These are phyloP conservation scores for Teratosphaeria pseudoeucalypti DNA, from an alignment of 2,329 filamentous ascomycete genomes.

Conservation along the genomic window DNA sequence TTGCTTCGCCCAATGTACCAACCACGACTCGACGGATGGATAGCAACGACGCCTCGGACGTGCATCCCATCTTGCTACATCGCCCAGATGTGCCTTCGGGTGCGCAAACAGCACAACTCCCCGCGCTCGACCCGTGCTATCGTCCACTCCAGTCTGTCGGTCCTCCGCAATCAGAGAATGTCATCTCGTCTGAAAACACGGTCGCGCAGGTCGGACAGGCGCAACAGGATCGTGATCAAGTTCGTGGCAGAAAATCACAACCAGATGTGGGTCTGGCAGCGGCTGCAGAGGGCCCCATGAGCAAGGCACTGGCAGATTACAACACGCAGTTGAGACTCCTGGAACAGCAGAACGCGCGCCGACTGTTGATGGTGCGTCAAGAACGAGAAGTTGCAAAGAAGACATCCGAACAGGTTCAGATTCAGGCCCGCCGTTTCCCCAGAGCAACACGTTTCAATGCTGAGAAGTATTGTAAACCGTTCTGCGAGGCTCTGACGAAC, in stretches of 20 bases:
- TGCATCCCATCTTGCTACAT: conserved; percentile 1
- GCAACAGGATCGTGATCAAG: not conserved
- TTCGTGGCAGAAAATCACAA: not conserved
- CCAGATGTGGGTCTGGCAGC: no score
- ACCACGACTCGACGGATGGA: not conserved
- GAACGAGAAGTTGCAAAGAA: not conserved
- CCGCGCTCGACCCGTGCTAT: not conserved
- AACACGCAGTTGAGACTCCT: conserved; percentile 76
- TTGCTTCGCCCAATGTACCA: conserved; percentile 1
- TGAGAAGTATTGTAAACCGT: conserved; percentile 21
- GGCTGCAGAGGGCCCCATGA: not conserved
- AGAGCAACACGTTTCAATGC: conserved; percentile 20
- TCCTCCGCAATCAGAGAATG: not conserved
- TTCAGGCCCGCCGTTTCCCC: conserved; percentile 1
- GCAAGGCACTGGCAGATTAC: conserved; percentile 71
- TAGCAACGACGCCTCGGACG: not conserved
- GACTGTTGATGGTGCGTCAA: not conserved
- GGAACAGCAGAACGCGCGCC: conserved; percentile 32
- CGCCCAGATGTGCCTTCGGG: not conserved
- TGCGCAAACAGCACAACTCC: not conserved
- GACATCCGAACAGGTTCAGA: not conserved
- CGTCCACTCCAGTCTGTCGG: not conserved
- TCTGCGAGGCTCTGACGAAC: conserved; percentile 73
- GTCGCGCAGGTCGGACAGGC: not conserved
- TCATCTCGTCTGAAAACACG: not conserved